These are phyloP conservation scores for Casuarina glauca DNA, from an alignment of 306 rosid species.

Conservation along the genomic window DNA sequence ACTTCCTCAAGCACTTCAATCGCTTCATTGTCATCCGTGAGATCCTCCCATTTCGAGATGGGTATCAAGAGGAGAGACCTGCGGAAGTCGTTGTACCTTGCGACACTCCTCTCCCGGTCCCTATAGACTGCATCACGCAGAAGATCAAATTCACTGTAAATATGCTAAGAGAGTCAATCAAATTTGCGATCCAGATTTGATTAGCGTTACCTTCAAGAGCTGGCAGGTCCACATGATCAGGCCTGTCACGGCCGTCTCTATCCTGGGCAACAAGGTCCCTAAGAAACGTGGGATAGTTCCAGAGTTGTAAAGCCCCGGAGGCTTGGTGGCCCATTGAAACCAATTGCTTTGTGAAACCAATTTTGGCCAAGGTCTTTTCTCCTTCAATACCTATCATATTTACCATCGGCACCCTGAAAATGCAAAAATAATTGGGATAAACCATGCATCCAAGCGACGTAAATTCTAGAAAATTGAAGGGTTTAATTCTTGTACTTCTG, in stretches of 20 bases:
- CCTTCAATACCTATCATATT: slow-evolving; percentile 47
- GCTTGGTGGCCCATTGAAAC: slow-evolving; percentile 82
- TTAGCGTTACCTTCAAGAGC: slow-evolving; percentile 55
- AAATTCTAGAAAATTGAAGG: background rate
- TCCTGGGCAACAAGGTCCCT: slow-evolving; percentile 52
- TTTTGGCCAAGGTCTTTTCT: slow-evolving; percentile 34
- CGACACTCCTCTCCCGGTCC: slow-evolving; percentile 58
- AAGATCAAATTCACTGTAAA: background rate
- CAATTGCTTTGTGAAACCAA: slow-evolving; percentile 45
- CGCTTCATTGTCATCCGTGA: slow-evolving; percentile 53
- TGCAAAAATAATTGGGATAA: background rate
- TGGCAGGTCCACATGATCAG: slow-evolving; percentile 51
- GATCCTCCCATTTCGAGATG: slow-evolving; percentile 55
- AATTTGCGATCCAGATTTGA: background rate
- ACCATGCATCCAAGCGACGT: background rate
- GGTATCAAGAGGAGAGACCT: slow-evolving; percentile 48
- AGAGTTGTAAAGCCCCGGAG: slow-evolving; percentile 54
- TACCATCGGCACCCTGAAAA: slow-evolving; percentile 42
- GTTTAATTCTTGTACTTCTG: slow-evolving; percentile 35
- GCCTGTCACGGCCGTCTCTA: slow-evolving; percentile 47
- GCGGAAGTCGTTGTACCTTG: slow-evolving; percentile 60
- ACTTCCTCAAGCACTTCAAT: slow-evolving; percentile 43
- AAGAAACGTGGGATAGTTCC: slow-evolving; percentile 51
- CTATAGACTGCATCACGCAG: slow-evolving; percentile 49
- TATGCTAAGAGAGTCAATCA: background rate